These are phyloP conservation scores for Crithidia fasciculata DNA, from an alignment of 208 protist species.

Conservation along the genomic window DNA sequence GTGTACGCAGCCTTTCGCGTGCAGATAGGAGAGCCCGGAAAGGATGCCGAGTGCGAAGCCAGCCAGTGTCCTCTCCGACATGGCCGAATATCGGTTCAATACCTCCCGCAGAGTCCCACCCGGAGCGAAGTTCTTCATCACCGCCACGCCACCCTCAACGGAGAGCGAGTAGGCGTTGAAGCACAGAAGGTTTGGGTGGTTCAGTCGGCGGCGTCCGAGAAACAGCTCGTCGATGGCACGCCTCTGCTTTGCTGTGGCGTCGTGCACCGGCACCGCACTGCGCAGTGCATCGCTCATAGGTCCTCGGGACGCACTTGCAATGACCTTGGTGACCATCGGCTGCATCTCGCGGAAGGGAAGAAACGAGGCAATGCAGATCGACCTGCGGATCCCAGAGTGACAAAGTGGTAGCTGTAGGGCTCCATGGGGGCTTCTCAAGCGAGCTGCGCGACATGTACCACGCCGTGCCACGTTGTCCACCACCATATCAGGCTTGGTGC, in stretches of 20 bases:
- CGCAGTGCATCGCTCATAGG: not conserved
- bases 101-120: constrained; percentile 43
- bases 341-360: not conserved
- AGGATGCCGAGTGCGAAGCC: constrained; percentile 60
- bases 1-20: constrained; percentile 59
- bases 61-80: constrained; percentile 21
- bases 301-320: not conserved
- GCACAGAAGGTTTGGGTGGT: constrained; percentile 24
- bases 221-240: not conserved
- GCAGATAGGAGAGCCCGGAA: constrained; percentile 58
- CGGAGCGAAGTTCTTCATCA: constrained; percentile 48
- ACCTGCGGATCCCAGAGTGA: not conserved
- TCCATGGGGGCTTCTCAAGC: not conserved
- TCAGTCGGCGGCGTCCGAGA: not conserved
- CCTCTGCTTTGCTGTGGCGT: not conserved
- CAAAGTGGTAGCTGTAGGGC: not conserved
- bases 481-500: not conserved
- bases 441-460: not conserved
- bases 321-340: not conserved
- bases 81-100: constrained; percentile 16
- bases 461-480: not conserved
- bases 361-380: not conserved
- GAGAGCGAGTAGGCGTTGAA: constrained; percentile 10
- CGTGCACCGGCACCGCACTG: not conserved
- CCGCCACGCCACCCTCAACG: constrained; percentile 15